A percentile compares a stretch with the other conserved stretches of the same genome.
Conservation (phyloP, 164 flowering plant species). For the Sedum album region DNA sequence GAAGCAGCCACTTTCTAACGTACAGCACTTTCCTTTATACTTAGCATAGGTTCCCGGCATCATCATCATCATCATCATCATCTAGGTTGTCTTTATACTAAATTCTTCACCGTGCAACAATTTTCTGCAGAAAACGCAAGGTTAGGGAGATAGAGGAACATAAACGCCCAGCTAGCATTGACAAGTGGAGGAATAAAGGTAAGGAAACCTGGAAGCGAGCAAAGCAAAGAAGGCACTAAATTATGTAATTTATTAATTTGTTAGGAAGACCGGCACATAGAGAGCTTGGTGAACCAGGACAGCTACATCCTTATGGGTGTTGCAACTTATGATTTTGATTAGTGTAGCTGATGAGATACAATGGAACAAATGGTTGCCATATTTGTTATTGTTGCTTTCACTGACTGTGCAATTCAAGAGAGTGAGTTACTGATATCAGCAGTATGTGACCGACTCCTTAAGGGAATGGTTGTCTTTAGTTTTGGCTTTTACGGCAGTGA, state of each 20-base stretch:
- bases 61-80: neutral
- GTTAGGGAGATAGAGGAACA: slow-evolving; percentile 64
- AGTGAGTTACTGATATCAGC: neutral
- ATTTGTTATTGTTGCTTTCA: neutral
- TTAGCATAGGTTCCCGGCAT: neutral
- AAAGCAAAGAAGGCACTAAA: slow-evolving; percentile 45
- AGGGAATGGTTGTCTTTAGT: no score
- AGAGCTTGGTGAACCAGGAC: neutral
- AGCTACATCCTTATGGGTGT: neutral
- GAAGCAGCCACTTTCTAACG: no score
- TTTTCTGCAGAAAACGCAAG: slow-evolving; percentile 63
- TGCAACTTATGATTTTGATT: neutral
- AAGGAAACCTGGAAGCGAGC: slow-evolving; percentile 35
- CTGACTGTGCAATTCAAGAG: neutral
- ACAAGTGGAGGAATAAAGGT: slow-evolving; percentile 64
- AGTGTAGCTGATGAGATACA: neutral
- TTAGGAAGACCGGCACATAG: neutral
- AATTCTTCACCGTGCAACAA: neutral
- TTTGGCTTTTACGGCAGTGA: no score
- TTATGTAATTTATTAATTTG: neutral
- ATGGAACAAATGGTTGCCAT: neutral
- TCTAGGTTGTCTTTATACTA: neutral
- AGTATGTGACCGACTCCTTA: neutral
- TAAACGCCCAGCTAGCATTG: slow-evolving; percentile 43
- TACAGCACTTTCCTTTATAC: no score